Base-by-base conservation (phyloP, 371 early-diverging fungal species). In the Synchytrium microbalum region DNA sequence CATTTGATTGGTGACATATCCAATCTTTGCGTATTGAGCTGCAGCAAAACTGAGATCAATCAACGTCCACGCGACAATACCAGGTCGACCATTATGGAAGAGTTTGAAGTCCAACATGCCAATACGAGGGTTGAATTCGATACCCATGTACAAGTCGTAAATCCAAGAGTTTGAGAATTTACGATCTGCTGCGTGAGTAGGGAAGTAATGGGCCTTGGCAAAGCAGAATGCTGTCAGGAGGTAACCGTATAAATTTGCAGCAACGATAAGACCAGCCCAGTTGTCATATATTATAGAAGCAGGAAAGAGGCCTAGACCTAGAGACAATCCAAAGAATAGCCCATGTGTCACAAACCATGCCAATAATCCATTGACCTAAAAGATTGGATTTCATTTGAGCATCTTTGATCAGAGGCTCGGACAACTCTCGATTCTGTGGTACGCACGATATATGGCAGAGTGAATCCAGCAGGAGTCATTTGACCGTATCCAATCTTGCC, bases 11-110 rank as follows among this genome's bases (percentile, higher is more conserved):
- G 88, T 87, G 52, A 90, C 81, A 68, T 84, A 84, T 31, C 88
- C 88, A 54, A 82, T 75, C 66, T 79, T 63, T 32, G 82, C 59
- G 77, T 86, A 87, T 73, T 88, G 88, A 25, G 85, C 85, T 58
- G 80, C 83, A 14, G 88, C 84, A 68, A 88, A 88, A 5, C 81
- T 81, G 46, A 81, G 64, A 69, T 88, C 78, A 67, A 90, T 89
- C 72, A 90, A 73, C 23, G 90, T 88, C 90, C 90, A 90, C 25
- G 88, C 89, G 14, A 86, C 78, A 61, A 90, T 90, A 29, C 90
- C 90, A 30, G 88, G 88, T 54, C 90, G 85, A 29, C 90, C 90
- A 67, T 88, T 88, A 77, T 87, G 88, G 79, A 88, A 90, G 29
- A 90, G 79, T 76, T 90, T 90, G 71, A 88, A 88, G 72, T 90